Evolutionary conservation across 495 filamentous ascomycete species (phyloP).

Genomic region (Penicillium odoratum): DNA sequence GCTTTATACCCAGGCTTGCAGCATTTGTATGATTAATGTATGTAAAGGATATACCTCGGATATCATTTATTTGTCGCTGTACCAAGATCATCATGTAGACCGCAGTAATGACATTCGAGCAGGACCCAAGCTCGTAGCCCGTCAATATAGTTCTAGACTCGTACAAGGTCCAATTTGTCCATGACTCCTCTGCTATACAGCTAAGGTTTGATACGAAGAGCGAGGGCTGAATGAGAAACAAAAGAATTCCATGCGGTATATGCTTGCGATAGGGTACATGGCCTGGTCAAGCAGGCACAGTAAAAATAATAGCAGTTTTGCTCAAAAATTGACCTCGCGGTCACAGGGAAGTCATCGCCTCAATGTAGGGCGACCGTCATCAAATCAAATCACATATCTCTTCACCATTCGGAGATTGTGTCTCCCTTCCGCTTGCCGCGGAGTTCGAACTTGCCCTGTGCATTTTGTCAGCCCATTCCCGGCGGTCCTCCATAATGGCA

Average conservation of each 20-base stretch:
- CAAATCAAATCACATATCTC: conserved; percentile 5
- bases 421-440: conserved; percentile 88
- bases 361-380: not conserved
- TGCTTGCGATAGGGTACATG: conserved; percentile 42
- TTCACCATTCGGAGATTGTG: conserved; percentile 70
- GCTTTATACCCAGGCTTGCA: conserved; percentile 12
- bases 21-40: conserved; percentile 21
- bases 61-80: not conserved
- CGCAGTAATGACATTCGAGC: not conserved
- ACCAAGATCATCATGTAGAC: not conserved
- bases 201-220: not conserved
- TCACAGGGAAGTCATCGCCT: not conserved
- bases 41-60: conserved; percentile 5
- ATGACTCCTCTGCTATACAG: not conserved
- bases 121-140: not conserved
- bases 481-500: not conserved
- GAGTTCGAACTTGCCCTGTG: conserved; percentile 80
- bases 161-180: not conserved
- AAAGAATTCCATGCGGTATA: conserved; percentile 39
- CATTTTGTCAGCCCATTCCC: conserved; percentile 11
- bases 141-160: not conserved
- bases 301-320: conserved; percentile 17
- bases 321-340: conserved; percentile 1
- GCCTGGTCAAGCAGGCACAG: conserved; percentile 19
- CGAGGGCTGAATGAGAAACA: conserved; percentile 11